Conservation (phyloP, 1,284 basidiomycete species). For the Singerocomus inundabilis region DNA sequence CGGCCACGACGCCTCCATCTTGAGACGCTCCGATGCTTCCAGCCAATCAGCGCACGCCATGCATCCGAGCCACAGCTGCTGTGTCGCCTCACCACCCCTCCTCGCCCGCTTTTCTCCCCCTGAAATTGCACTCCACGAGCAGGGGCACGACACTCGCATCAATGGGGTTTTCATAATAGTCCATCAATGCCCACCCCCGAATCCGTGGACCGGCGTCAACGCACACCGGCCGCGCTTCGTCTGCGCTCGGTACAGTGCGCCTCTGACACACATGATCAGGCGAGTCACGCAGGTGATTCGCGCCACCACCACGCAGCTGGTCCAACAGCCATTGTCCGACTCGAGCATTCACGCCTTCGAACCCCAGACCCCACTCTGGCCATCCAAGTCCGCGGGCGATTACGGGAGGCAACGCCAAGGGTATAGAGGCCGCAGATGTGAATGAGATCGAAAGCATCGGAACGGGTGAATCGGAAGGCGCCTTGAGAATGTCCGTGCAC, state of each 20-base stretch:
- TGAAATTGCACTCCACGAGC: slow-evolving; percentile 75
- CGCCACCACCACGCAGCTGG: slow-evolving; percentile 34
- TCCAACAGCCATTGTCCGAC: slow-evolving; percentile 70
- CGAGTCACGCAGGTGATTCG: not conserved
- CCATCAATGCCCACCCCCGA: slow-evolving; percentile 69
- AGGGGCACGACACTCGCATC: slow-evolving; percentile 53
- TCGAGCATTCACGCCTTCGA: slow-evolving; percentile 80
- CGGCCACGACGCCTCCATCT: too few species aligned
- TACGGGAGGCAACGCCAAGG: slow-evolving; percentile 69
- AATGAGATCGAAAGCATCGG: slow-evolving; percentile 68
- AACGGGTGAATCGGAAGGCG: slow-evolving; percentile 38
- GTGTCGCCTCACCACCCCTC: slow-evolving; percentile 42
- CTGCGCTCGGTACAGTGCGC: not conserved
- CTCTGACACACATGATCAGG: not conserved
- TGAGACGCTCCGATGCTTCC: not conserved
- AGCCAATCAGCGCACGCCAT: not conserved
- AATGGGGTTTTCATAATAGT: slow-evolving; percentile 63
- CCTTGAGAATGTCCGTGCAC: slow-evolving; percentile 52
- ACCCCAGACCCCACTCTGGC: slow-evolving; percentile 68
- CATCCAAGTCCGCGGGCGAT: slow-evolving; percentile 81
- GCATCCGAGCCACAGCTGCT: too few species aligned
- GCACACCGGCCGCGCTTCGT: not conserved
- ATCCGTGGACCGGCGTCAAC: slow-evolving; percentile 18
- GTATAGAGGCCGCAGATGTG: slow-evolving; percentile 79
- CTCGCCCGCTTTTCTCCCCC: slow-evolving; percentile 46